Evolutionary conservation across 148 eudicot genomes (phyloP), one percentile per base, ranked within the genome.

Genomic region (Hydrangea macrophylla): DNA sequence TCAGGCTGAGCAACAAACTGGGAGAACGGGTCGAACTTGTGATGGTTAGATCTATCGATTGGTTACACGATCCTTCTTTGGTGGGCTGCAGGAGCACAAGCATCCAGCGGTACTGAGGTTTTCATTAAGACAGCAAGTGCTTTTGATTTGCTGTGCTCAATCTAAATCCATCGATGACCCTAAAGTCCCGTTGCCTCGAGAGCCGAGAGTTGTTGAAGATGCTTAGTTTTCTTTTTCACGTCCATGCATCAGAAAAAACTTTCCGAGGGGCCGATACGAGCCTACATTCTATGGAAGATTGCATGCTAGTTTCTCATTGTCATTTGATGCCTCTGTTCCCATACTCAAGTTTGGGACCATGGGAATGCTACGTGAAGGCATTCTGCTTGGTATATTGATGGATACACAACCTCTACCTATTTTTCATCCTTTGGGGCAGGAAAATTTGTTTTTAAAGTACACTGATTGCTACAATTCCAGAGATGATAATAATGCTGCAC

Each of bases 1-100:
- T 44, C 98, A 92, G 98, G 98, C 98, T 65, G 88, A 92, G 13
- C 98, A 92, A 77, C 93, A 96, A 9, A 90, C 59, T 74, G 98
- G 98, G 67, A 84, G 98, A 86, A 92, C 98, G 68, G 94, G 98
- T 55, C 86, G 98, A 44, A 90, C 98, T 50, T 92, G 98, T 81
- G 92, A 92, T 78, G 98, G 98, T 31, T 79, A 80, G 71, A 73
- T 86, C 23, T 92, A 84, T 78, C 86, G 98, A 54, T 72, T 92
- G 79, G 92, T 90, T 33, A 83, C 96, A 18, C 73, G 91, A 58
- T 80, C 92, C 9, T 92, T 92, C 68, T 92, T 70, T 50, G 68
- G 77, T 62, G 74, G 79, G 70, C 74, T 92, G 55, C 76, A 77
- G 50, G 91, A 80, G 12, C 81, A 65, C 40, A 96, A 92, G 59